Evolutionary conservation across 2,329 filamentous ascomycete genomes (phyloP), one percentile per base, ranked within the genome.

Genomic region (Byssochlamys sp.): DNA sequence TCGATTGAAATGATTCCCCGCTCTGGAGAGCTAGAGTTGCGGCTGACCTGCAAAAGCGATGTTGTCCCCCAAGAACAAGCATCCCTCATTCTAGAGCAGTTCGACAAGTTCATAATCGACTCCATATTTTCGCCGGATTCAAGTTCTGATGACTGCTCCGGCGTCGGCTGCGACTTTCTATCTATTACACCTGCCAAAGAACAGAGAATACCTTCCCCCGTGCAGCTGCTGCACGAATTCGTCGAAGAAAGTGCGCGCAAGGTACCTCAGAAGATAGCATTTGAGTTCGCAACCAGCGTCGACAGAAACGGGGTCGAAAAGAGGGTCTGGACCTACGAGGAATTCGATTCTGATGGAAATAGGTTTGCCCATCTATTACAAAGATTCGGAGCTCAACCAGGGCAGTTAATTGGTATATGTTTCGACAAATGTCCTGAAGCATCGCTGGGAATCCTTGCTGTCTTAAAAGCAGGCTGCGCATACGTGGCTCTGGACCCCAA

Each of bases 391-490:
- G 72, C 83, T 0, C 60, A 69, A 0, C 76, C 81, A 0, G 86
- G 88, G 0, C 76, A 75, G 27, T 83, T 91, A 3, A 78, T 95
- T 25, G 89, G 84, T 0, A 80, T 92, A 7, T 90, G 88, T 67
- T 95, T 95, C 65, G 84, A 90, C 57, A 95, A 95, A 68, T 91
- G 87, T 60, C 86, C 90, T 0, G 87, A 92, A 67, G 90, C 90
- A 0, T 91, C 89, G 39, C 89, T 94, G 65, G 82, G 87, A 0
- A 91, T 95, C 45, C 75, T 95, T 1, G 90, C 90, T 0, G 86
- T 94, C 56, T 74, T 95, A 31, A 95, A 95, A 69, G 84, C 87
- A 4, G 90, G 90, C 0, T 91, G 87, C 67, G 83, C 87, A 0
- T 95, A 91, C 69, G 79, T 95, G 14, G 89, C 90, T 0, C 79